These are phyloP conservation scores for Microdochium nivale DNA, from an alignment of 2,329 filamentous ascomycete genomes.

Conservation along the genomic window DNA sequence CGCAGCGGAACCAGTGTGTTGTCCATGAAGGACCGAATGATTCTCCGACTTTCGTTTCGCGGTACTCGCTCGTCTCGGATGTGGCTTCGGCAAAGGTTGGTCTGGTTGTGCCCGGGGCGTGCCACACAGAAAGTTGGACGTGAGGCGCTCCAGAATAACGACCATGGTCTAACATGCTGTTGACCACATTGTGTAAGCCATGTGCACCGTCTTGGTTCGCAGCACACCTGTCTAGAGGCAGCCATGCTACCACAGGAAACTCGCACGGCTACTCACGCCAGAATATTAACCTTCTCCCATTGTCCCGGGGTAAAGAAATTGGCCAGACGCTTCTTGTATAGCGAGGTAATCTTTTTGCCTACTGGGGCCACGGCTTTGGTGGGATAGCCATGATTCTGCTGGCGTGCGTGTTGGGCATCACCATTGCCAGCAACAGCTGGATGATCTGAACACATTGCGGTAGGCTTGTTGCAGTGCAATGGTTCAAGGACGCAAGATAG, in stretches of 20 bases:
- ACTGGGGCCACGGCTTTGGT: slow-evolving; percentile 42
- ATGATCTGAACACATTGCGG: neutral
- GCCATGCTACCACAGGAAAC: too few species aligned
- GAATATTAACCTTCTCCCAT: slow-evolving; percentile 66
- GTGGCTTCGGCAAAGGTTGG: slow-evolving; percentile 81
- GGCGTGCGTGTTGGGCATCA: neutral
- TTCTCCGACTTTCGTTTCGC: slow-evolving; percentile 63
- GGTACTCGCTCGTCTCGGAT: slow-evolving; percentile 54
- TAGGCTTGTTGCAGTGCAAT: neutral
- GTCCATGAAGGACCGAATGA: slow-evolving; percentile 92
- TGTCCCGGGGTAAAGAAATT: slow-evolving; percentile 75
- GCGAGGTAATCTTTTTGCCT: slow-evolving; percentile 74
- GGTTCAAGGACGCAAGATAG: too few species aligned
- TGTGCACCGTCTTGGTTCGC: too few species aligned
- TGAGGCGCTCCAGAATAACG: slow-evolving; percentile 59
- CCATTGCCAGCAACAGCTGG: neutral
- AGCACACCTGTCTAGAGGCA: too few species aligned
- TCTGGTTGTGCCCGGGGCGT: slow-evolving; percentile 69
- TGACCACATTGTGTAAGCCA: too few species aligned
- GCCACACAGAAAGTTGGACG: slow-evolving; percentile 80
- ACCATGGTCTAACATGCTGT: slow-evolving; percentile 60
- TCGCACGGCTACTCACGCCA: slow-evolving; percentile 28
- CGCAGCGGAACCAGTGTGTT: slow-evolving; percentile 92
- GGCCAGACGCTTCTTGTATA: slow-evolving; percentile 76
- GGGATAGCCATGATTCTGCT: slow-evolving; percentile 30